Percentiles rank a stretch among this genome's conserved stretches.
Evolutionary conservation across 2,329 filamentous ascomycete species (phyloP).

Genomic region (Colletotrichum spinosum): DNA sequence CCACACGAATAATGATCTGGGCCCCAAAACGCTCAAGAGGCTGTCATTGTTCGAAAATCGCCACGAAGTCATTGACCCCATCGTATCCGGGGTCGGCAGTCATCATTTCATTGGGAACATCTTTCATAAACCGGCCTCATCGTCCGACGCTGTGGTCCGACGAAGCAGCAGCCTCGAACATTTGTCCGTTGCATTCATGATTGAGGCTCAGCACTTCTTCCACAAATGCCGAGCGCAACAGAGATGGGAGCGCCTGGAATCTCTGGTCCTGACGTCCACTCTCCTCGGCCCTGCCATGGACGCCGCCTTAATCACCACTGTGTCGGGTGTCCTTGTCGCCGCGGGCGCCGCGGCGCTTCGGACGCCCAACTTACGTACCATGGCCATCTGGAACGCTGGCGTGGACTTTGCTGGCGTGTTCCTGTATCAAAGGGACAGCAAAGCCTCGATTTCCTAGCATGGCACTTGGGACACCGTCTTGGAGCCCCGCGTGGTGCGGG

Average conservation of each 20-base stretch:
- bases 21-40: constrained; percentile 41
- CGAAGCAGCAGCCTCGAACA: constrained; percentile 44
- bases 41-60: constrained; percentile 45
- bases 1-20: too few relatives aligned
- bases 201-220: constrained; percentile 46
- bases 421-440: constrained; percentile 41
- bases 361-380: constrained; percentile 46
- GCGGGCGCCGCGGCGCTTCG: constrained; percentile 40
- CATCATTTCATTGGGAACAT: too few relatives aligned
- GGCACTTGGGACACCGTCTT: constrained; percentile 7
- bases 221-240: constrained; percentile 39
- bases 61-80: constrained; percentile 17
- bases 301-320: constrained; percentile 37
- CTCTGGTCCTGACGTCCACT: constrained; percentile 48
- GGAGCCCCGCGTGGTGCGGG: not conserved
- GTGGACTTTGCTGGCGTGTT: constrained; percentile 46
- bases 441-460: constrained; percentile 1
- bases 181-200: constrained; percentile 44
- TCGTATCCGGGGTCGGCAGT: too few relatives aligned
- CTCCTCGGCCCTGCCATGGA: constrained; percentile 39
- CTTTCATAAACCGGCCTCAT: constrained; percentile 18
- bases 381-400: constrained; percentile 49
- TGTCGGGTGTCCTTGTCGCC: constrained; percentile 29
- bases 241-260: constrained; percentile 44
- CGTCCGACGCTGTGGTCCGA: constrained; percentile 39